Evolutionary conservation across 2,329 filamentous ascomycete genomes (phyloP), one percentile per base, ranked within the genome.

Genomic region (Clonostachys chloroleuca): DNA sequence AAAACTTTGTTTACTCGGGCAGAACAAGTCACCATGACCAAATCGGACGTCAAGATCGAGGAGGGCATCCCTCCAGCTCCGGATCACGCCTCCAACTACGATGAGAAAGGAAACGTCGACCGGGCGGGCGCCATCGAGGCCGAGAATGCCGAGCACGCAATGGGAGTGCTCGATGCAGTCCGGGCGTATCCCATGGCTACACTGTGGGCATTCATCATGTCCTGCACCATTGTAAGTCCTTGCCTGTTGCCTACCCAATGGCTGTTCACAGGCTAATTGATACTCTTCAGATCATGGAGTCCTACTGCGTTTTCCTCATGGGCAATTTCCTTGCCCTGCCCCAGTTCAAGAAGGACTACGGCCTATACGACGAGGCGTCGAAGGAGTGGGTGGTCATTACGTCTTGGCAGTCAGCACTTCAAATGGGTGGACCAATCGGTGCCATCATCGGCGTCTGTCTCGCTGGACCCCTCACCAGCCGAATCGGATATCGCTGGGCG

Each of bases 191-290:
- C 72, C 17, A 67, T 64, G 65, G 72, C 72, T 43, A 67, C 67
- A 30, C 59, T 71, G 16, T 75, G 72, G 72, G 72, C 70, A 1
- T 73, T 74, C 43, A 59, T 64, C 54, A 74, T 75, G 69, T 75
- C 68, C 42, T 75, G 70, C 55, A 75, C 72, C 5, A 75, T 75
- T 56, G 72, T 75, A 42, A 63, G 71, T n/a, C 34, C 37, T n/a
- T 33, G 7, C 36, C 18, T 10, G 18, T 14, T 12, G 18, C n/a
- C n/a, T 34, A 12, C 12, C n/a, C n/a, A 20, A 12, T 10, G 5
- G 14, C n/a, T 42, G 16, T 14, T 5, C 20, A 30, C 2, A 30
- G 40, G 16, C 33, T 47, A 14, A 34, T 34, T 14, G 16, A n/a
- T 14, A 2, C 40, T 12, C n/a, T 18, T 3, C 14, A 74, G 72